Base-by-base conservation (phyloP, 2,329 filamentous ascomycete species). In the Xylariaceae sp. region DNA sequence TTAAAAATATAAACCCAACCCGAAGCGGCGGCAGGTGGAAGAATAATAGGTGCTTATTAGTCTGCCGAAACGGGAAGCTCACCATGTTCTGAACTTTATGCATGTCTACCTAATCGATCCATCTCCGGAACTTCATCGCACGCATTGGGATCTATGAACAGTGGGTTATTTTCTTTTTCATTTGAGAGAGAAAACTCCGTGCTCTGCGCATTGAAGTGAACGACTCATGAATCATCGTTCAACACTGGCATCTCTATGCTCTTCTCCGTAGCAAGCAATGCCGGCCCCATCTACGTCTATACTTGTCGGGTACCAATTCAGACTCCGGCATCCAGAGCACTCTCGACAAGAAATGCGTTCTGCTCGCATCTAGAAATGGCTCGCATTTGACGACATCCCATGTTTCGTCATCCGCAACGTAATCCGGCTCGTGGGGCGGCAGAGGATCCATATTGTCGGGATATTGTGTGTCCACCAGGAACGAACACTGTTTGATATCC, bases 391-490 rank as follows among this genome's bases (percentile, higher is more conserved):
- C 73, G 42, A 80, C 72, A 49, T 95, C 84, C 94, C 94, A 99
- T 15, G 80, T 80, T n/a, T 84, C 74, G 30, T 74, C 72, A 62
- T 96, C 87, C 2, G 84, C 76, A 16, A 90, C 76, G 65, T 94
- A 95, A 64, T 91, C 83, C 1, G 92, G 92, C 68, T 99, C 92
- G 10, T 86, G 78, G 0, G 79, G 76, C 1, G 89, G 86, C 34
- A 78, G 64, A 5, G 68, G 59, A 13, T 70, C 70, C n/a, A 59
- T 70, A 53, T 76, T 73, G 54, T 67, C 81, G 0, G 87, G 85
- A 63, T 92, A 90, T 56, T 88, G 86, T 0, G 90, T 95, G 68
- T 99, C 94, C 15, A 97, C 86, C 4, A 99, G 68, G 70, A 95
- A 96, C 8, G 83, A 78, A 70, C 94, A 99, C 50, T 83, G 77